These are phyloP conservation scores for baker's yeast (Saccharomyces cerevisiae) DNA, from an alignment of 805 yeast genomes.

Conservation along the genomic window DNA sequence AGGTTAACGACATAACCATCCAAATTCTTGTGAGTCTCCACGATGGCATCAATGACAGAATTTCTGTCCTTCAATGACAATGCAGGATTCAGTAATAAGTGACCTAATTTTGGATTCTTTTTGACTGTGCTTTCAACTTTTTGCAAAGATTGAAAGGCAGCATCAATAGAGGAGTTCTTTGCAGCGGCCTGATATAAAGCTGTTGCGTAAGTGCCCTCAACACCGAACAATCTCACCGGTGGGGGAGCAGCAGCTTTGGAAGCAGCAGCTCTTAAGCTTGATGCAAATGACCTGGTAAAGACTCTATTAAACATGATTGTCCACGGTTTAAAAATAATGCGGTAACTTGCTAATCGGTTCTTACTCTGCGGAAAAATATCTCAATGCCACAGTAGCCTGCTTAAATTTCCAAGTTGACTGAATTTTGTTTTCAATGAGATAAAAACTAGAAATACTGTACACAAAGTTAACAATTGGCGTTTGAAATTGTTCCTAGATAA, in stretches of 20 bases:
- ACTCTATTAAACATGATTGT: not conserved
- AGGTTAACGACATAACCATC: conserved; percentile 74
- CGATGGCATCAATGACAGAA: conserved; percentile 54
- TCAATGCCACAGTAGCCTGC: not conserved
- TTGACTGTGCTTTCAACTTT: conserved; percentile 44
- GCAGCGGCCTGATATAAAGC: conserved; percentile 90
- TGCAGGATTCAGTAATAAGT: conserved; percentile 73
- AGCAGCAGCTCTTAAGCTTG: not conserved
- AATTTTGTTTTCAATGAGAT: not conserved
- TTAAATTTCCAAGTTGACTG: not conserved
- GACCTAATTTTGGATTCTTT: conserved; percentile 54
- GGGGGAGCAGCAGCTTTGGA: conserved; percentile 45
- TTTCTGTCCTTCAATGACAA: conserved; percentile 68
- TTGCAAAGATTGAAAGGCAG: conserved; percentile 57
- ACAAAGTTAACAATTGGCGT: not conserved
- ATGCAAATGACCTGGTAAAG: not conserved
- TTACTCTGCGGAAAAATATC: not conserved
- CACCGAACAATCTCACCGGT: conserved; percentile 88
- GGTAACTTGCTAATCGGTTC: not conserved
- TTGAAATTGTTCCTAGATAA: not conserved
- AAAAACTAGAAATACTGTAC: not conserved
- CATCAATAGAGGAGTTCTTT: conserved; percentile 66
- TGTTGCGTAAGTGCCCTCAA: conserved; percentile 94
- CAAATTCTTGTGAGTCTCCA: conserved; percentile 26
- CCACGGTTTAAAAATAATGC: not conserved